phyloP scores from a whole-genome alignment of 2,329 filamentous ascomycete genomes.

The Phaeophleospora eucalypticola region DNA sequence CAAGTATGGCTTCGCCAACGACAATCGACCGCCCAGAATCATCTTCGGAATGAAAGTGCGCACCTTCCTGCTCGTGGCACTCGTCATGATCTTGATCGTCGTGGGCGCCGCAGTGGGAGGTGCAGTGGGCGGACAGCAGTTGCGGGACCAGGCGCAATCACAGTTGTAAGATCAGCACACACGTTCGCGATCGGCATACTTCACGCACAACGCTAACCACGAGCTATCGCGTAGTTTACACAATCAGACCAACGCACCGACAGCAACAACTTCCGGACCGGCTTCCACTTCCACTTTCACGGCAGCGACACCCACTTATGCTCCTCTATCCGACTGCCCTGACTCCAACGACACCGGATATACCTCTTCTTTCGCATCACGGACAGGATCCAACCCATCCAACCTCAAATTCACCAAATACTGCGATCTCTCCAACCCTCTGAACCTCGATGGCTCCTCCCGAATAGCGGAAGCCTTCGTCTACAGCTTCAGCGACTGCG shows the following conservation, averaged over 20 bases:
- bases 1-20: constrained; percentile 22
- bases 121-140: constrained; percentile 31
- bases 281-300: constrained; percentile 25
- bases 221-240: no score
- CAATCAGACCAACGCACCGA: constrained; percentile 16
- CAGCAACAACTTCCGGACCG: constrained; percentile 16
- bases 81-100: constrained; percentile 30
- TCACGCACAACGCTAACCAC: constrained; percentile 15
- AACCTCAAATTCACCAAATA: constrained; percentile 34
- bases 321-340: constrained; percentile 31
- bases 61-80: constrained; percentile 33
- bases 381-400: constrained; percentile 6
- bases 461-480: constrained; percentile 31
- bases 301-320: constrained; percentile 31
- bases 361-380: constrained; percentile 24
- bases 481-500: constrained; percentile 35
- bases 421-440: constrained; percentile 31
- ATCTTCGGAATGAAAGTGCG: constrained; percentile 38
- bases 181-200: not conserved
- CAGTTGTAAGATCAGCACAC: constrained; percentile 7
- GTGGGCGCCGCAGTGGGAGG: constrained; percentile 37
- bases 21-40: constrained; percentile 35
- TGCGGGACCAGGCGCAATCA: constrained; percentile 21
- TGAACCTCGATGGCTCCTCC: constrained; percentile 16
- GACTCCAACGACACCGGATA: constrained; percentile 30